These are phyloP conservation scores for Ogataea pilisensis DNA, from an alignment of 805 yeast species.

Conservation along the genomic window DNA sequence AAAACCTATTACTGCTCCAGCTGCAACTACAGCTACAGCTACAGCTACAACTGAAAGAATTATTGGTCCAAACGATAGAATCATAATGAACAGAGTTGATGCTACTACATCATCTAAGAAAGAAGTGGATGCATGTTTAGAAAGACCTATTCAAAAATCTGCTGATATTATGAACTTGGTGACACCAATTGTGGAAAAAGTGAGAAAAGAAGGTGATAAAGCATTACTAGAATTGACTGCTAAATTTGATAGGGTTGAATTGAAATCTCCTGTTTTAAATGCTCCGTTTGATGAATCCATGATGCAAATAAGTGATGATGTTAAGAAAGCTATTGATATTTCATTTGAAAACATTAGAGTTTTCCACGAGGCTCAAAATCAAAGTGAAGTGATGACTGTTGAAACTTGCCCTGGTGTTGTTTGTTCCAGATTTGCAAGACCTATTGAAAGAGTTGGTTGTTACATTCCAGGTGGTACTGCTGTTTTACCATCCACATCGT, in stretches of 20 bases:
- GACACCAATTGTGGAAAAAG: conserved; percentile 80
- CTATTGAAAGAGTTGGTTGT: conserved; percentile 91
- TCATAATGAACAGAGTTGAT: conserved; percentile 49
- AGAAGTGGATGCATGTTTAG: conserved; percentile 58
- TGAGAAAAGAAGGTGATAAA: conserved; percentile 72
- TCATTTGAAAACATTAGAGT: conserved; percentile 84
- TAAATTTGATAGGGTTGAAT: conserved; percentile 82
- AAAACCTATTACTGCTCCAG: conserved; percentile 5
- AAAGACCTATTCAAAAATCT: conserved; percentile 94
- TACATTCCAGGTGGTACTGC: conserved; percentile 99
- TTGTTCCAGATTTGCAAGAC: conserved; percentile 92
- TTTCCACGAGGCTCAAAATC: conserved; percentile 92
- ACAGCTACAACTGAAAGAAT: conserved; percentile 19
- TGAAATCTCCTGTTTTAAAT: conserved; percentile 65
- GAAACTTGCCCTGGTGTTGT: conserved; percentile 93
- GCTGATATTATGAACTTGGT: conserved; percentile 91
- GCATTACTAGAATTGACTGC: conserved; percentile 88
- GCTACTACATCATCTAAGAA: conserved; percentile 36
- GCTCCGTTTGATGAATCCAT: conserved; percentile 85
- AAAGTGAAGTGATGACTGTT: conserved; percentile 65
- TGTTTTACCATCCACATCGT: conserved; percentile 93
- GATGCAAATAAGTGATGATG: conserved; percentile 67
- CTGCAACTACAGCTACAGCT: conserved; percentile 3
- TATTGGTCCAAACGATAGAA: conserved; percentile 33
- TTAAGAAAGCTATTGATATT: conserved; percentile 82